A percentile compares a stretch with the other conserved stretches of the same genome.
Conservation (phyloP, 352 stramenopile genomes). For the Peronospora tabacina region DNA sequence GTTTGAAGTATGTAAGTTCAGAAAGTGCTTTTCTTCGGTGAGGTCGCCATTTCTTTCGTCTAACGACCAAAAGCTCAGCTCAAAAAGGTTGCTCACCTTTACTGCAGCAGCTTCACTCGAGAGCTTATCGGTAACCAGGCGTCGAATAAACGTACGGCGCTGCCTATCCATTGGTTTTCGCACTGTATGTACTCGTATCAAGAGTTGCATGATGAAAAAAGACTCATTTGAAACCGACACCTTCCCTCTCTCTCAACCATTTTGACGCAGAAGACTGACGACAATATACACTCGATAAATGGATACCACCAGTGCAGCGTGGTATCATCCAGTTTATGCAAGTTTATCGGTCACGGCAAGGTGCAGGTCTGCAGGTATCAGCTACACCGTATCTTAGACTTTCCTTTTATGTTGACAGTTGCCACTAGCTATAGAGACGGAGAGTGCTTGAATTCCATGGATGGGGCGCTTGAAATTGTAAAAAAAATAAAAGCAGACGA, state of each 20-base stretch:
- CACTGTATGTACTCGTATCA: constrained; percentile 12
- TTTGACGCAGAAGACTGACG: neutral
- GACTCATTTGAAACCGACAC: constrained; percentile 14
- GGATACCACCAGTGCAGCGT: no score
- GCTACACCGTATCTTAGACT: no score
- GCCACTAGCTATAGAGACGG: constrained; percentile 9
- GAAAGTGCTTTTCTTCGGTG: no score
- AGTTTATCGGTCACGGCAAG: no score
- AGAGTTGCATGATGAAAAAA: constrained; percentile 21
- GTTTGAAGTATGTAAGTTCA: no score
- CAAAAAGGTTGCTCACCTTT: neutral
- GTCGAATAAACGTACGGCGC: neutral
- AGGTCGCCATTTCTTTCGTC: no score
- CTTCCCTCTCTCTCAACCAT: constrained; percentile 5
- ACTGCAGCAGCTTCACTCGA: constrained; percentile 1
- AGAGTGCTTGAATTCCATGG: neutral
- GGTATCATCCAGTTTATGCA: no score
- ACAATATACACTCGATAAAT: no score
- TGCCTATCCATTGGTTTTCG: constrained; percentile 16
- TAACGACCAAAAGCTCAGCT: neutral
- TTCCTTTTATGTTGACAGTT: no score
- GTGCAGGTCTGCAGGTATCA: no score
- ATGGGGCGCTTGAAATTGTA: constrained; percentile 1
- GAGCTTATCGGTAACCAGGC: neutral
- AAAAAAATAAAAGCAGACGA: constrained; percentile 12